Evolutionary conservation across 208 protist genomes (phyloP), one percentile per base, ranked within the genome.

Genomic region (Porcisia hertigi): DNA sequence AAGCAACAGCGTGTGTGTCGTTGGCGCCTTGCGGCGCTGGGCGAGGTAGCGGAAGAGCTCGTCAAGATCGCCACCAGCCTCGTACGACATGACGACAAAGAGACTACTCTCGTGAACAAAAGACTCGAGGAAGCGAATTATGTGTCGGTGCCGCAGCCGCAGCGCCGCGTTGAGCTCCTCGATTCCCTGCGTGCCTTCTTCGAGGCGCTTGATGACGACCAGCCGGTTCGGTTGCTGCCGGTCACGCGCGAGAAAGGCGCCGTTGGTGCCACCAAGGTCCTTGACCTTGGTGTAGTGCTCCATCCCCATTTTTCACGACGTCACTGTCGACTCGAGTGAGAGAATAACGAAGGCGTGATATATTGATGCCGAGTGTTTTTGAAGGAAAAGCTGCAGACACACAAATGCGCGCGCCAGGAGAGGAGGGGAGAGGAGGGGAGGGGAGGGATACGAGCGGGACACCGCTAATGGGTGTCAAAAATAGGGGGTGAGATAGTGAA

Each of bases 41-140:
- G 47, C 64, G 18, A 94, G 85, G 45, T 82, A 75, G 23, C 59
- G 57, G 30, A 98, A 81, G 39, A 92, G 82, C 34, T 82, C 76
- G 16, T 95, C 87, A 11, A 98, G 77, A 55, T 96, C 89, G n/a
- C 94, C 94, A 45, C 95, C 93, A 8, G 85, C 74, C 59, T 91
- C 86, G 81, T 97, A 97, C 53, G 86, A 79, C 71, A 92, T 80
- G 34, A 98, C 94, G 0, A 94, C 91, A 78, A 94, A 97, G 14
- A 97, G 88, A 5, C 63, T 79, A 2, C 89, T 88, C 30, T 92
- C 80, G 71, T 89, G 82, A 6, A 92, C 54, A 64, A 94, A 96
- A 36, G 86, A 91, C 74, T 96, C 90, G 53, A 93, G 74, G 69
- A 94, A 92, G 47, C 83, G 80, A 41, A 95, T 83, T 57, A 96